phyloP scores from a whole-genome alignment of 352 stramenopile species.

The Phytophthora tentaculata region DNA sequence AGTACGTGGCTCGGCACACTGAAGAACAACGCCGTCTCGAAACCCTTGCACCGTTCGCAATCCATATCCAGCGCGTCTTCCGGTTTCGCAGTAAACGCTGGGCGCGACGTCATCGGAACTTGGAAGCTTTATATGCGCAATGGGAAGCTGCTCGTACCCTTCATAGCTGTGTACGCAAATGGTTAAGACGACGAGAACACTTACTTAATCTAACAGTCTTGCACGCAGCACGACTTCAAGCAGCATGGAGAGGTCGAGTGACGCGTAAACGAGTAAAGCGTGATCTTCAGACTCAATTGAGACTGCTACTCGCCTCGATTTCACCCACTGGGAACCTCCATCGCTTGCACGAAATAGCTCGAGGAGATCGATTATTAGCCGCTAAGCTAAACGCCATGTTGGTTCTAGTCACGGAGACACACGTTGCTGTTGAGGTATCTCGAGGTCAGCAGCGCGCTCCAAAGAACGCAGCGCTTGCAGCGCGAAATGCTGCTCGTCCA shows the following conservation, averaged over 20 bases:
- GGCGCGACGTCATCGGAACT: conserved; percentile 35
- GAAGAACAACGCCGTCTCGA: conserved; percentile 45
- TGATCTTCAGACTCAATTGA: conserved; percentile 48
- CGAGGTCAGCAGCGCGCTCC: conserved; percentile 28
- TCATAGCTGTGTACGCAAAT: conserved; percentile 40
- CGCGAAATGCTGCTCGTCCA: conserved; percentile 33
- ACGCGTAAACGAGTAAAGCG: conserved; percentile 48
- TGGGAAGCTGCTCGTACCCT: conserved; percentile 47
- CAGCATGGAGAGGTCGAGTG: conserved; percentile 49
- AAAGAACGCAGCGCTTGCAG: conserved; percentile 43
- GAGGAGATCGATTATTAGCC: conserved; percentile 38
- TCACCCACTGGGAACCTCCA: conserved; percentile 68
- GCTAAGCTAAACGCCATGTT: conserved; percentile 56
- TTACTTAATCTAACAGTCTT: conserved; percentile 27
- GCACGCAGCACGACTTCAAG: conserved; percentile 51
- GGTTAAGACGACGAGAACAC: conserved; percentile 31
- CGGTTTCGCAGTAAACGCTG: conserved; percentile 49
- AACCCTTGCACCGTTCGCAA: conserved; percentile 47
- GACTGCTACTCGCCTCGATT: conserved; percentile 49
- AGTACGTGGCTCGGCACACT: conserved; percentile 54
- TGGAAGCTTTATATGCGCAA: conserved; percentile 39
- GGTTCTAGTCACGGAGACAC: conserved; percentile 61
- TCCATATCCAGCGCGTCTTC: conserved; percentile 71
- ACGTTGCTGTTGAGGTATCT: conserved; percentile 43
- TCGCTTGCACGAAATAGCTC: conserved; percentile 57